Conservation (phyloP, 306 rosid species). For the Heteromeles arbutifolia region DNA sequence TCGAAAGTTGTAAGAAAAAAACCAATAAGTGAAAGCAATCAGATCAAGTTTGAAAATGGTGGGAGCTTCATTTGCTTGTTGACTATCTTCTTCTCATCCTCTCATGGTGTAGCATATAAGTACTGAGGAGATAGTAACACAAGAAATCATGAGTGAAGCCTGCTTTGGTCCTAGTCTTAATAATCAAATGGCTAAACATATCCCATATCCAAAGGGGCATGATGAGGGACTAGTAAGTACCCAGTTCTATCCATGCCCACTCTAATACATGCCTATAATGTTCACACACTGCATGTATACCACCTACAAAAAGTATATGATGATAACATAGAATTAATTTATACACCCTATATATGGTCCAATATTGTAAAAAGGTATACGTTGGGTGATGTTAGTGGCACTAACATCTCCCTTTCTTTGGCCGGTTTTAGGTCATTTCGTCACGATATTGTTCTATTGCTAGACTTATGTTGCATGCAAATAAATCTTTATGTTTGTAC, state of each 20-base stretch:
- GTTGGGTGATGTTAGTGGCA: too few relatives aligned
- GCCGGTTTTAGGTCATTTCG: neutral
- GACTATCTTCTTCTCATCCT: conserved; percentile 42
- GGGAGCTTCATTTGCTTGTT: conserved; percentile 52
- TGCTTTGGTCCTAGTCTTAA: conserved; percentile 45
- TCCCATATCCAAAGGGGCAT: conserved; percentile 43
- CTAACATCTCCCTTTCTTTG: neutral
- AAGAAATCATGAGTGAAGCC: conserved; percentile 53
- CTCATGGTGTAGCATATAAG: conserved; percentile 17
- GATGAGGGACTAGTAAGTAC: conserved; percentile 23
- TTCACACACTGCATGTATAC: neutral
- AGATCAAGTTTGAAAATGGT: conserved; percentile 32
- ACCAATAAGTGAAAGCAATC: conserved; percentile 24
- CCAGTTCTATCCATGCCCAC: neutral
- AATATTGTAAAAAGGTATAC: neutral
- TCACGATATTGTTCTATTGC: neutral
- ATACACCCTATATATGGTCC: neutral
- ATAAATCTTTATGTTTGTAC: neutral
- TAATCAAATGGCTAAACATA: conserved; percentile 45
- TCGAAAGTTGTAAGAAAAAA: conserved; percentile 9
- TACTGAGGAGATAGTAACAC: conserved; percentile 48
- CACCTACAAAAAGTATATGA: neutral
- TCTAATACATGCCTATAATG: conserved; percentile 11
- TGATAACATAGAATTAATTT: neutral
- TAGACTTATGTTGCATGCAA: neutral